Conservation (phyloP, 257 asterid species). For the Nicotiana otophora region DNA sequence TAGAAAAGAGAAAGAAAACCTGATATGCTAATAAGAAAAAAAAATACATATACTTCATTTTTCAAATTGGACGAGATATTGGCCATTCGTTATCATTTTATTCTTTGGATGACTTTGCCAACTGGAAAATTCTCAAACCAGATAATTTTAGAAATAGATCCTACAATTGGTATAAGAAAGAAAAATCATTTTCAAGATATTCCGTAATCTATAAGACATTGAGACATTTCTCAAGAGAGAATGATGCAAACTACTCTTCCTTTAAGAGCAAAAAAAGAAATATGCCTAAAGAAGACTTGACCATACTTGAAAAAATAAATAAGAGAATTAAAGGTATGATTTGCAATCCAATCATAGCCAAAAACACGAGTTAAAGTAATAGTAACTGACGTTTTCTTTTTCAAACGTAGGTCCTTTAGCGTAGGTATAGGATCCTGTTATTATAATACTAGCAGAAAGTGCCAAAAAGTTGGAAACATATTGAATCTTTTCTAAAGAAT, state of each 20-base stretch:
- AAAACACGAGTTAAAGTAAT: slow-evolving; percentile 17
- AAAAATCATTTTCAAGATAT: slow-evolving; percentile 13
- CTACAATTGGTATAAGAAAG: neutral
- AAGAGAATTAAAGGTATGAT: slow-evolving; percentile 4
- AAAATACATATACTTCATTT: neutral
- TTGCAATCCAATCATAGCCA: slow-evolving; percentile 15
- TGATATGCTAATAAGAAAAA: neutral
- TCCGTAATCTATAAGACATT: slow-evolving; percentile 10
- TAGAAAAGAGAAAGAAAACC: neutral
- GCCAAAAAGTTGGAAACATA: slow-evolving; percentile 27
- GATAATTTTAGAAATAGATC: neutral
- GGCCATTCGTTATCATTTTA: slow-evolving; percentile 1
- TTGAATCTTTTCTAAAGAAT: slow-evolving; percentile 31
- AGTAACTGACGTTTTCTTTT: neutral
- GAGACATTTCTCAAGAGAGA: slow-evolving; percentile 14
- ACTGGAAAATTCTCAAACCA: slow-evolving; percentile 6
- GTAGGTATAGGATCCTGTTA: slow-evolving; percentile 15
- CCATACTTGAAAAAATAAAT: neutral
- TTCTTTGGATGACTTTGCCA: slow-evolving; percentile 9
- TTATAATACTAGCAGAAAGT: slow-evolving; percentile 8
- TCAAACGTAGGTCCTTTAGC: neutral
- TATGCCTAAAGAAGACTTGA: slow-evolving; percentile 16
- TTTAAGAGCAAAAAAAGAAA: neutral
- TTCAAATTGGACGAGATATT: neutral
- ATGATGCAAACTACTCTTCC: slow-evolving; percentile 15